Base-by-base conservation (phyloP, 106 monocot species). In the Platanthera guangdongensis region DNA sequence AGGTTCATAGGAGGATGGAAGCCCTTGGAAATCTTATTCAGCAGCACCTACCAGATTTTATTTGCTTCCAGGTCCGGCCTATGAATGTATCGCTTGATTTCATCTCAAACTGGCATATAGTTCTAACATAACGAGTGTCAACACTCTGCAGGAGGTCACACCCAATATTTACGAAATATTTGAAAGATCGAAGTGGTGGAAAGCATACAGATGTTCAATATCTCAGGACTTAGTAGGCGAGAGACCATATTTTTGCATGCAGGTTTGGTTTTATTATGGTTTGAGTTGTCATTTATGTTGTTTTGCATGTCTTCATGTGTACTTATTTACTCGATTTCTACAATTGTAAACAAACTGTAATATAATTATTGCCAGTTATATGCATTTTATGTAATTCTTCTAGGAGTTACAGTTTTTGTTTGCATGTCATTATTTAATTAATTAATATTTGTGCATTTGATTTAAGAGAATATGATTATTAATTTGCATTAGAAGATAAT, bases 221-320 rank as follows among this genome's bases (percentile, higher is more conserved):
- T 50, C 90, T 47, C 78, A 21, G 7, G 48, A 84, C 3, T 51
- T 75, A 46, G 91, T 84, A 51, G 32, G 47, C 19, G 54, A 73
- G 51, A 85, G 85, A 63, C 71, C 83, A 71, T 96, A 96, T 78
- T 96, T 93, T 74, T 93, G 93, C 83, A 93, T 93, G 90, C 96
- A 93, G 93, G 93, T 96, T 63, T 30, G 93, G 93, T 96, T 63
- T 30, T 67, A 22, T 1, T 67, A 67, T 7, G 39, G 12, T 7
- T 14, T 13, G 10, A 30, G 19, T 32, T 32, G 30, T 65, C 65
- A 28, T 59, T 59, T 59, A 7, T 59, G 18, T 59, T 18, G 4
- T 5, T 59, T 59, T 59, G 54, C 19, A 59, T 59, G 7, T 28
- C 1, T 65, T 30, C 64, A 6, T 25, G 64, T 64, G 64, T 11